Conservation (phyloP, 305 asterid genomes). For the Fraxinus sp. region DNA sequence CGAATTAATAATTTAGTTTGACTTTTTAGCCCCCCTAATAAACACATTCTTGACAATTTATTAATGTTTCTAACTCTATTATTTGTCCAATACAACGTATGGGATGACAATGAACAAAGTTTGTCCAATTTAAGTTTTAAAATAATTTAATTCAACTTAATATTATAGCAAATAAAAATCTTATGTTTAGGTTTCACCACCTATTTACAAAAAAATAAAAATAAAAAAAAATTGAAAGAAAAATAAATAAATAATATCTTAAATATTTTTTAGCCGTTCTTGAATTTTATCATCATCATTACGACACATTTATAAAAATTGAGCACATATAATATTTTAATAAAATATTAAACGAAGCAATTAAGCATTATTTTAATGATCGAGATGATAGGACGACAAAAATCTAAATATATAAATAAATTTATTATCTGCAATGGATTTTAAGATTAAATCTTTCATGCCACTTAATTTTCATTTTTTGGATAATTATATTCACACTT, state of each 20-base stretch:
- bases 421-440: background rate
- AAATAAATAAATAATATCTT: no score
- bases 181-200: background rate
- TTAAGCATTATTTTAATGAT: background rate
- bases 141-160: background rate
- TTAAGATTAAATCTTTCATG: background rate
- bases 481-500: no score
- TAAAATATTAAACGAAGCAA: background rate
- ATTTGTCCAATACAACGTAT: background rate
- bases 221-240: background rate
- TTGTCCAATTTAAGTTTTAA: background rate
- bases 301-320: no score
- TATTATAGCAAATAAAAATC: background rate
- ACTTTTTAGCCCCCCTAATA: constrained; percentile 16
- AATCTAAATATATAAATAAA: no score
- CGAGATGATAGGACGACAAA: no score
- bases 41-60: background rate
- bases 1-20: constrained; percentile 22
- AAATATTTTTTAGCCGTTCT: background rate
- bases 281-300: background rate
- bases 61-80: background rate
- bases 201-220: no score
- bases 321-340: background rate
- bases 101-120: background rate
- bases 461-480: background rate